Base-by-base conservation (phyloP, 768 basidiomycete genomes). In the Inosperma sp. region DNA sequence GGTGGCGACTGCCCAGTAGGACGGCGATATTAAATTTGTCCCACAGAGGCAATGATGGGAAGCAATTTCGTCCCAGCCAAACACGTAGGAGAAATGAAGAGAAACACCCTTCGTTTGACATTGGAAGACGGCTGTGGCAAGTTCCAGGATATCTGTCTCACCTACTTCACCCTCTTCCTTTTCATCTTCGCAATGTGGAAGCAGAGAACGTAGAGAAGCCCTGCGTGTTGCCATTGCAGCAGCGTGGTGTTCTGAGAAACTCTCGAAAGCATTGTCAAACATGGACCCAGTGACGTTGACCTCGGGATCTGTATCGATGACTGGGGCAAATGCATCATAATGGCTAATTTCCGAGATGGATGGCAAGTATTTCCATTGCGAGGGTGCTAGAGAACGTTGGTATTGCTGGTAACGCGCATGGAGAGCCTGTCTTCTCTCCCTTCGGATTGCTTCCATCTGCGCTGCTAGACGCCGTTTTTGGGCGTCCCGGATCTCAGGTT, bases 301-400 rank as follows among this genome's bases (percentile, higher is more conserved):
- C 7, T 7, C 31, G 7, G 2, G 7, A 23, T 40, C 46, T 3
- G 45, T 45, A 16, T 30, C 27, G 21, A 53, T 37, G 27, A 36
- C 22, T 8, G 6, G 31, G n/a, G 46, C n/a, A 13, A 53, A 53
- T 6, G 7, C 2, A 16, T 46, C 36, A 22, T 36, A 40, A 1
- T n/a, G n/a, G n/a, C 26, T 14, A 9, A 64, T 34, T 22, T 62
- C 61, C 8, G 29, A 16, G 23, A 47, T 37, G 8, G 47, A 41
- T 2, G 64, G 65, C 31, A 63, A 56, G 22, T 53, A 61, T 10
- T 52, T 37, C 65, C 64, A 63, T 40, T 62, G 56, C 2, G 52
- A 54, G 4, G 68, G 64, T 5, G 44, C 44, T 2, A 68, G 48
- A 0, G 56, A 56, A n/a, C 55, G 52, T 42, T 56, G 53, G 52